Evolutionary conservation across 1,139 yeast species (phyloP), one percentile per base, ranked within the genome.

Genomic region (Zygoascus meyerae): DNA sequence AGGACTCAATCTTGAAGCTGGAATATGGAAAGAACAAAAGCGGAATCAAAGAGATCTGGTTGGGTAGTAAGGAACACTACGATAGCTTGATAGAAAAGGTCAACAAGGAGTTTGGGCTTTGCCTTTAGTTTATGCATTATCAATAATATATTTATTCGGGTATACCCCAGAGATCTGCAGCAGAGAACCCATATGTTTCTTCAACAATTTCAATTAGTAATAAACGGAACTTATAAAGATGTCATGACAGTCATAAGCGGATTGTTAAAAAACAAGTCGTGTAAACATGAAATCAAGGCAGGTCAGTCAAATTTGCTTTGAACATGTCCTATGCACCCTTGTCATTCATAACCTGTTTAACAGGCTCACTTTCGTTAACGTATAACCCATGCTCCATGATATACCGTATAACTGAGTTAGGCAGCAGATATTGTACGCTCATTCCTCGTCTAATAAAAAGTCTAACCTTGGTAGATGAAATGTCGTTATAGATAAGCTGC

Each of bases 401-500:
- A 62, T 92, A 92, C 57, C 97, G 75, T 49, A 94, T 92, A 42
- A 94, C 98, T 36, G 94, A 81, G 65, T 92, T 92, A 1, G 99
- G 99, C 54, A 92, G 72, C 53, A 92, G 71, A 62, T 92, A 92
- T 63, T 92, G 98, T 18, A 92, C 97, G 51, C 95, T 83, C 98
- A 94, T 92, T 11, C 95, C 95, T 56, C 98, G 77, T 60, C 98
- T 77, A 39, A 92, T 79, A 58, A 92, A 92, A 53, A 92, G 74
- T 47, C 99, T 74, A 44, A 92, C 95, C 66, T 92, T 92, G 1
- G 99, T 92, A 2, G 97, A 89, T 18, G 92, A 81, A 58, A 92
- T 94, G 69, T 92, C 98, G 66, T 92, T 92, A 70, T 92, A 92
- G 54, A 92, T 94, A 64, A 92, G 76, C 69, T 92, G 99, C 62